Conservation (phyloP, 2,329 filamentous ascomycete genomes). For the Trichoderma koningiopsis region DNA sequence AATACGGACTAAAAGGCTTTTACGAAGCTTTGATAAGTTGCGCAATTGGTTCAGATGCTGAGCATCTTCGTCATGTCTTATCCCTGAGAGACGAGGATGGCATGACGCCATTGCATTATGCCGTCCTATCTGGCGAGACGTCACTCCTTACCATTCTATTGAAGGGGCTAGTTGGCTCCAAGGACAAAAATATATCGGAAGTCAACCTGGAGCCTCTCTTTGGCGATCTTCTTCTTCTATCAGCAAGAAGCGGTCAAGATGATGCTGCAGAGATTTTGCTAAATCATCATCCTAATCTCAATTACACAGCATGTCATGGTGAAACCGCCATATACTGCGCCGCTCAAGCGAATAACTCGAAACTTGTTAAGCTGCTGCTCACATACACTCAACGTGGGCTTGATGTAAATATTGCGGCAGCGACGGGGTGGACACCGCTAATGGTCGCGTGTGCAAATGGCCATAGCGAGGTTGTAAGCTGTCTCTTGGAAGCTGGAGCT, state of each 20-base stretch:
- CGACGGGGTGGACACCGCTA: conserved; percentile 39
- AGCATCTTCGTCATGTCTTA: neutral
- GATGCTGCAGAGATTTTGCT: neutral
- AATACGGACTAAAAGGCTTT: neutral
- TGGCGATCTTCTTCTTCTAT: conserved; percentile 18
- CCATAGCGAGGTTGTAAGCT: conserved; percentile 31
- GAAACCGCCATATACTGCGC: conserved; percentile 35
- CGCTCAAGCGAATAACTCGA: conserved; percentile 28
- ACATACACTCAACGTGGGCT: conserved; percentile 10
- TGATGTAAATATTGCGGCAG: conserved; percentile 28
- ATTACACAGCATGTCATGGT: conserved; percentile 24
- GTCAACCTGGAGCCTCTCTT: neutral
- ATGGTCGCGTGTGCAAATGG: conserved; percentile 37
- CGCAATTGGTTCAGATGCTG: neutral
- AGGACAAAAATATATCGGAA: neutral
- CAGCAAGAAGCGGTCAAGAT: neutral
- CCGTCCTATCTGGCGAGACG: neutral
- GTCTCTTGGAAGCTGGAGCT: conserved; percentile 35
- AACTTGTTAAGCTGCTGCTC: conserved; percentile 26
- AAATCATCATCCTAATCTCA: conserved; percentile 14
- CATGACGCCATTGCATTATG: conserved; percentile 20
- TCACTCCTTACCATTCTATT: neutral
- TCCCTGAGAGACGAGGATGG: neutral
- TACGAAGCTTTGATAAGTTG: neutral
- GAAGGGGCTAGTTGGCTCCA: neutral